Base-by-base conservation (phyloP, 192 early-diverging fungal genomes). In the Entrophospora sp. region DNA sequence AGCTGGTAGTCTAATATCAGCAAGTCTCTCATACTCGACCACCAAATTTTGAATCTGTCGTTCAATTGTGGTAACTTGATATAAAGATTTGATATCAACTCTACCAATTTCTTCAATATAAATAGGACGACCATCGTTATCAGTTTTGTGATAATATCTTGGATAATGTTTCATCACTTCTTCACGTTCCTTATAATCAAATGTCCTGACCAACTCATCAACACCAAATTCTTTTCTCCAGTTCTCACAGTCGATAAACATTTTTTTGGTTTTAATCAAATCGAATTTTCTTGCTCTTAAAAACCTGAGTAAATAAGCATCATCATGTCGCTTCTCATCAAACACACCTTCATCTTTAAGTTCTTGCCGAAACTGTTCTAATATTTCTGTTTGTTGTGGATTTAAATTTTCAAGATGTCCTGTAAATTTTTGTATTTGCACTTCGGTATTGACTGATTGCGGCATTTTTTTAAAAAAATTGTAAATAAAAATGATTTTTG, bases 91-190 rank as follows among this genome's bases (percentile, higher is more conserved):
- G 52, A 84, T 72, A 68, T 89, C 85, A 25, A 91, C 69, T 40
- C 69, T 70, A 18, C 87, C 87, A 27, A 91, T 68, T 59, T 80
- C 79, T 75, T 91, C 89, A 66, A 89, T 76, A 72, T 89, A 91
- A 43, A 91, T 70, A 7, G 87, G 86, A 35, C 89, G 77, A 18
- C 89, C 89, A 16, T 78, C 66, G 65, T 86, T 89, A 79, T 91
- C 89, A 18, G 75, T 76, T 57, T 86, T 86, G 73, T 91, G 89
- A 73, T 91, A 91, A 73, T 81, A 91, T 28, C 85, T 77, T 18
- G 87, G 86, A 66, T 87, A 89, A 61, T 81, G 77, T 59, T 83
- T 78, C 55, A 80, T 73, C n/a, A 88, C 84, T 22, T 71, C 75
- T 4, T 79, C 71, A 45, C 78, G 76, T 64, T 91, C 89, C 36